phyloP scores from a whole-genome alignment of 2,329 filamentous ascomycete genomes.

The Cercospora sojina region DNA sequence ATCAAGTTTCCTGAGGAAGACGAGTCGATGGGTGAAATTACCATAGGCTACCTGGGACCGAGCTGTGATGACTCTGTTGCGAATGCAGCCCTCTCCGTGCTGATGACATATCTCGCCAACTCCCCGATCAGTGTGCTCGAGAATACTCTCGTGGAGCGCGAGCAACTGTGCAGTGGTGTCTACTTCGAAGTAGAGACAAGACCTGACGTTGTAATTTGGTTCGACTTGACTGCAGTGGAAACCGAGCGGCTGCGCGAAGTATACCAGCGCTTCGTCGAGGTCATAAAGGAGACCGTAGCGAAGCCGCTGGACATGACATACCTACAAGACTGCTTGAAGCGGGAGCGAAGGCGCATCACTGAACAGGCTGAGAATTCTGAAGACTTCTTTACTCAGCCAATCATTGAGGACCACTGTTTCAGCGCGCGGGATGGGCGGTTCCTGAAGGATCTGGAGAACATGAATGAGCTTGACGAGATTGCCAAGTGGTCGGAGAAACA shows the following conservation, averaged over 20 bases:
- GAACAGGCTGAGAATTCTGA: conserved; percentile 80
- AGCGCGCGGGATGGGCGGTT: conserved; percentile 74
- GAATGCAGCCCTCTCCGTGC: conserved; percentile 71
- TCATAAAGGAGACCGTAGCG: conserved; percentile 75
- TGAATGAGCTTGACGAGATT: conserved; percentile 62
- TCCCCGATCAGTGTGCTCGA: conserved; percentile 91
- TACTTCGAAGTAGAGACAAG: conserved; percentile 76
- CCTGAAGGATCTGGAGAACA: conserved; percentile 43
- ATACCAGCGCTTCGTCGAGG: conserved; percentile 78
- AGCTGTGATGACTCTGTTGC: conserved; percentile 63
- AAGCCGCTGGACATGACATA: conserved; percentile 88
- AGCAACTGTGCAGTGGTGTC: conserved; percentile 85
- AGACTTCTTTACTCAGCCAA: conserved; percentile 75
- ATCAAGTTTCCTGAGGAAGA: conserved; percentile 96
- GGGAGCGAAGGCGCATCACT: conserved; percentile 78
- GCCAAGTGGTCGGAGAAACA: conserved; percentile 78
- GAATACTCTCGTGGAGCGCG: conserved; percentile 87
- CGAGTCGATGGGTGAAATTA: conserved; percentile 85
- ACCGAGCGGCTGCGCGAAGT: conserved; percentile 81
- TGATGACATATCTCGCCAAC: conserved; percentile 84
- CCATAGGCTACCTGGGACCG: conserved; percentile 84
- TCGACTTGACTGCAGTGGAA: conserved; percentile 81
- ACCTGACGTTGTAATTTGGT: conserved; percentile 79
- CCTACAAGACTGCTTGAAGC: conserved; percentile 79
- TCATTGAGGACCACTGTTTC: conserved; percentile 91